Evolutionary conservation across 2,329 filamentous ascomycete genomes (phyloP), one percentile per base, ranked within the genome.

Genomic region (Verticillium nonalfalfae): DNA sequence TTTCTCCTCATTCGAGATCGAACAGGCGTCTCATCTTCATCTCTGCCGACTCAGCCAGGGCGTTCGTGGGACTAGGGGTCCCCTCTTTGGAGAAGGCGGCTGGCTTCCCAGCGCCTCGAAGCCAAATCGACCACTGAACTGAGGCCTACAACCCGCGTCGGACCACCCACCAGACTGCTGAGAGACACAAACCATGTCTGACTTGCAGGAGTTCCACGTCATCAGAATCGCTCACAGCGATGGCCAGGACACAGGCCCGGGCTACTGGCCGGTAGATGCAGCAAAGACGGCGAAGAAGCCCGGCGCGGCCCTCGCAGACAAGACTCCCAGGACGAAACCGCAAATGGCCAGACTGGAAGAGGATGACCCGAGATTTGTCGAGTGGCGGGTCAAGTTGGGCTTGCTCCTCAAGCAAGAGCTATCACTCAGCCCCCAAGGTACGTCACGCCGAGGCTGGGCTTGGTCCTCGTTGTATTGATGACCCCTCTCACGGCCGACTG

Each of bases 391-490:
- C 58, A 80, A 80, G 68, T 64, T 79, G 39, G 78, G 78, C 1
- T 78, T 79, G 18, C 68, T 80, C 14, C 65, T 80, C 39, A 80
- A 79, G 66, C 78, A 79, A 63, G 78, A 80, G 60, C 69, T 80
- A 5, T 72, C 76, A 10, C 76, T 75, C 3, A 72, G 68, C 18
- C 76, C 75, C 7, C 74, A 78, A 26, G 76, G 75, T 76, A 70
- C 68, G 70, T 60, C 36, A 34, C 55, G 33, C 33, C 26, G 34
- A 10, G 11, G 26, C 26, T 26, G 26, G 26, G 26, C 26, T 26
- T 26, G 26, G 26, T 26, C 26, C 26, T 26, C 26, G 26, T 26
- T 3, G 26, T 3, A 26, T 26, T 26, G 26, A 3, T 26, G 26
- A 26, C 26, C 26, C 26, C 26, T 26, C 26, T 26, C 26, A 26